These are phyloP conservation scores for Cercophora scortea DNA, from an alignment of 495 filamentous ascomycete genomes.

Conservation along the genomic window DNA sequence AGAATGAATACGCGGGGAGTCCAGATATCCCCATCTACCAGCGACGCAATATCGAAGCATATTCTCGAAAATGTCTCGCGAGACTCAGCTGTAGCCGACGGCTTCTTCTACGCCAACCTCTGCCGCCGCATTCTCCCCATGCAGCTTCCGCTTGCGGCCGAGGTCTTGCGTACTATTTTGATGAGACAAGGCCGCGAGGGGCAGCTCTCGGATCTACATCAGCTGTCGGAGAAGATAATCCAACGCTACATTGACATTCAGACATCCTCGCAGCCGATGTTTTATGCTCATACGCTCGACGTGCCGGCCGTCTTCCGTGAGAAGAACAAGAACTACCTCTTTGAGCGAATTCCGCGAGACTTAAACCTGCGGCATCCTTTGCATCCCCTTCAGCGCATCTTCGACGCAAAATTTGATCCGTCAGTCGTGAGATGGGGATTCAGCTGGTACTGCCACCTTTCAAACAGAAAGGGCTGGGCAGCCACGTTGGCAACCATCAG, in stretches of 20 bases:
- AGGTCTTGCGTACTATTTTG: conserved; percentile 20
- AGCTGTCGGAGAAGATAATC: conserved; percentile 18
- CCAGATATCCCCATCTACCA: not conserved
- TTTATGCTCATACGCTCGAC: conserved; percentile 21
- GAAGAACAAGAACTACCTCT: conserved; percentile 1
- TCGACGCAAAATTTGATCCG: too few relatives aligned
- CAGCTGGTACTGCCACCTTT: not conserved
- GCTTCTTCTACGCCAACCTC: conserved; percentile 7
- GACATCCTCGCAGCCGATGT: conserved; percentile 9
- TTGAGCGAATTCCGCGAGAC: conserved; percentile 1
- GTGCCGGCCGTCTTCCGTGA: conserved; percentile 18
- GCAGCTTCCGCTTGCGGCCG: conserved; percentile 4
- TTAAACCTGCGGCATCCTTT: not conserved
- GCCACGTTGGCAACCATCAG: not conserved
- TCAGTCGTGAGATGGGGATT: not conserved
- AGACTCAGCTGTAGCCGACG: not conserved
- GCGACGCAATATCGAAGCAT: conserved; percentile 8
- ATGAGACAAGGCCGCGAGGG: conserved; percentile 20
- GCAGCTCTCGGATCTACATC: conserved; percentile 21
- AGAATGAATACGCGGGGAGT: conserved; percentile 18
- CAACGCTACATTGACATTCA: conserved; percentile 6
- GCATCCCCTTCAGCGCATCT: not conserved
- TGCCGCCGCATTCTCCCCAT: conserved; percentile 5
- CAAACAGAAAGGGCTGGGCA: not conserved
- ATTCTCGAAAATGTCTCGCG: conserved; percentile 3